phyloP scores from a whole-genome alignment of 352 stramenopile genomes.

The Lagenidium sp. region DNA sequence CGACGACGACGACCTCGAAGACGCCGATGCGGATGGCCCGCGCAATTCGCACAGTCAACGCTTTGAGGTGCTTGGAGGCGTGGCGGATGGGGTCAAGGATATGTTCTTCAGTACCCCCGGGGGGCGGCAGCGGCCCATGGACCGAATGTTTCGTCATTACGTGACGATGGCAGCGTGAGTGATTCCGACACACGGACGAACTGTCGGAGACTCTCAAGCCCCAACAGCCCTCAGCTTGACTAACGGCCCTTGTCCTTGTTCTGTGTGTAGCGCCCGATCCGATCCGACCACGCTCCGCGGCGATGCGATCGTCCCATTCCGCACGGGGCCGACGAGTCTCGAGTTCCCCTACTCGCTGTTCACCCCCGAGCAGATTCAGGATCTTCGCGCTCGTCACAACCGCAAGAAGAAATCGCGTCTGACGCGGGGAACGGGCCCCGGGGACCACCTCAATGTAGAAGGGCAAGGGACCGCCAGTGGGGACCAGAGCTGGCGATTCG shows the following conservation, averaged over 20 bases:
- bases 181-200: too few species aligned
- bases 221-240: too few species aligned
- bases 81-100: constrained; percentile 22
- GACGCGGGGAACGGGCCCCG: too few species aligned
- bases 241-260: too few species aligned
- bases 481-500: constrained; percentile 15
- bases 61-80: constrained; percentile 26
- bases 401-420: constrained; percentile 17
- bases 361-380: constrained; percentile 17
- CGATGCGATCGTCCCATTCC: constrained; percentile 16
- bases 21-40: constrained; percentile 7
- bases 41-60: constrained; percentile 14
- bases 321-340: constrained; percentile 11
- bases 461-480: too few species aligned
- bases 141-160: constrained; percentile 65
- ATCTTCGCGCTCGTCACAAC: constrained; percentile 15
- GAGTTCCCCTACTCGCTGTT: constrained; percentile 21
- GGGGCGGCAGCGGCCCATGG: constrained; percentile 28
- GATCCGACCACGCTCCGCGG: constrained; percentile 4
- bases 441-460: too few species aligned
- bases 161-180: constrained; percentile 15
- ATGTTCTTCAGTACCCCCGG: constrained; percentile 36
- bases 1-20: neutral
- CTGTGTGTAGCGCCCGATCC: constrained; percentile 1
- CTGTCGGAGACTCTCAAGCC: too few species aligned